These are phyloP conservation scores for Lojkania enalia DNA, from an alignment of 2,329 filamentous ascomycete genomes.

Conservation along the genomic window DNA sequence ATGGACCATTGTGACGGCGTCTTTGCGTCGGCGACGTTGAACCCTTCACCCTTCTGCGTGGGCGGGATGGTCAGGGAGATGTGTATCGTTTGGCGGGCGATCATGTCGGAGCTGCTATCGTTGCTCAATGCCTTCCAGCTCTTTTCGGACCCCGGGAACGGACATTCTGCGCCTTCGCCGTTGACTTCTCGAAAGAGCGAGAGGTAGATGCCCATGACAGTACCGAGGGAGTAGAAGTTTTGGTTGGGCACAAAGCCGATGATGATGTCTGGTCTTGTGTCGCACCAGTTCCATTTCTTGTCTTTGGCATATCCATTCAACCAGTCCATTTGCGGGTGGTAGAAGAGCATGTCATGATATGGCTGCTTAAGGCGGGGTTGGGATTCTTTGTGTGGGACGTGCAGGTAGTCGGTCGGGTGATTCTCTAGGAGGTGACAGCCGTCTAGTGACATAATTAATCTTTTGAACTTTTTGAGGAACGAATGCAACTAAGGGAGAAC, in stretches of 20 bases:
- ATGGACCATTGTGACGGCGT: slow-evolving; percentile 43
- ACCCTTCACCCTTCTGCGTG: slow-evolving; percentile 40
- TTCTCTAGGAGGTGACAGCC: slow-evolving; percentile 49
- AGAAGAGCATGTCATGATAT: slow-evolving; percentile 45
- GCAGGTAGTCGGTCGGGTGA: slow-evolving; percentile 41
- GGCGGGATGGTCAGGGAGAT: slow-evolving; percentile 44
- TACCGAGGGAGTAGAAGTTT: slow-evolving; percentile 45
- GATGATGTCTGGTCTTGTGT: slow-evolving; percentile 48
- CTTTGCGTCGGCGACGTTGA: slow-evolving; percentile 49
- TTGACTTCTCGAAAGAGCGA: slow-evolving; percentile 43
- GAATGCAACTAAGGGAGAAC: slow-evolving; percentile 13
- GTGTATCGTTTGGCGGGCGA: slow-evolving; percentile 48
- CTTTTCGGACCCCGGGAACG: slow-evolving; percentile 45
- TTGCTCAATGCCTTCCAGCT: slow-evolving; percentile 44
- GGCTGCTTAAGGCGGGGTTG: slow-evolving; percentile 31
- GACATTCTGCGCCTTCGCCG: slow-evolving; percentile 41
- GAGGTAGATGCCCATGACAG: slow-evolving; percentile 44
- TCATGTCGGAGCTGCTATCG: slow-evolving; percentile 46
- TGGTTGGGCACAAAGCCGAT: slow-evolving; percentile 48
- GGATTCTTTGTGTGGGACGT: slow-evolving; percentile 25
- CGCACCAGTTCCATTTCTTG: slow-evolving; percentile 46
- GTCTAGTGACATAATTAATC: slow-evolving; percentile 17
- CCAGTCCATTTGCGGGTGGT: slow-evolving; percentile 48
- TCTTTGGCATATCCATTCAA: slow-evolving; percentile 36
- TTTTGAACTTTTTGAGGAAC: neutral